phyloP scores from a whole-genome alignment of 352 stramenopile genomes.

The Phytopythium vexans region DNA sequence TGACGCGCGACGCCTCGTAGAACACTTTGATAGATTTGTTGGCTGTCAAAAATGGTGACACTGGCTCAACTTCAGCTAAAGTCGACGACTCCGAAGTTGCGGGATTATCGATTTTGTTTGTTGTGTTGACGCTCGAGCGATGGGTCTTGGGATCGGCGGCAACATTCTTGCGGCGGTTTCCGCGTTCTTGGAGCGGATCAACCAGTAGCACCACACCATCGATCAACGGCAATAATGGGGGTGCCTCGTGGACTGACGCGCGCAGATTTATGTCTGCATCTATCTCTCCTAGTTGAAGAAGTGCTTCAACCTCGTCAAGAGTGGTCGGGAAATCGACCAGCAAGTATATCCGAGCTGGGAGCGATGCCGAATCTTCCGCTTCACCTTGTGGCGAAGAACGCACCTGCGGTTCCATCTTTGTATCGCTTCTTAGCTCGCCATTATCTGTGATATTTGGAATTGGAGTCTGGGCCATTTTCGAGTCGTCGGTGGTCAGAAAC shows the following conservation, averaged over 20 bases:
- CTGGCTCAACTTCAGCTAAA: not conserved
- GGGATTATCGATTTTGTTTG: slow-evolving; percentile 5
- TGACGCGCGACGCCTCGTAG: slow-evolving; percentile 32
- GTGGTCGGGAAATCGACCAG: slow-evolving; percentile 57
- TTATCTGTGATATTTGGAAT: not conserved
- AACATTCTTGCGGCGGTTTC: slow-evolving; percentile 22
- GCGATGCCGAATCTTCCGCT: not conserved
- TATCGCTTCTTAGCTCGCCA: not conserved
- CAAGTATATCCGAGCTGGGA: slow-evolving; percentile 46
- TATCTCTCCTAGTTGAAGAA: slow-evolving; percentile 40
- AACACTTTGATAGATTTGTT: slow-evolving; percentile 38
- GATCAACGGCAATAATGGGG: slow-evolving; percentile 50
- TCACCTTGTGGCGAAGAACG: no score
- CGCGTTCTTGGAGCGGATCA: slow-evolving; percentile 21
- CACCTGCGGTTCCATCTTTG: not conserved
- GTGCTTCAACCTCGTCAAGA: slow-evolving; percentile 37
- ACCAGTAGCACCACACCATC: slow-evolving; percentile 54
- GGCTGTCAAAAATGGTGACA: slow-evolving; percentile 34
- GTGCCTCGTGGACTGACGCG: slow-evolving; percentile 5
- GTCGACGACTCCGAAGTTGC: slow-evolving; percentile 9
- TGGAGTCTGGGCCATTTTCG: not conserved
- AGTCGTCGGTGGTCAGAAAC: not conserved
- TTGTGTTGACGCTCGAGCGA: slow-evolving; percentile 19
- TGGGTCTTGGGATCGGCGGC: slow-evolving; percentile 5
- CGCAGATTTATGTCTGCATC: slow-evolving; percentile 3